phyloP scores from a whole-genome alignment of 2,329 filamentous ascomycete genomes.

The Trichoderma sp. region DNA sequence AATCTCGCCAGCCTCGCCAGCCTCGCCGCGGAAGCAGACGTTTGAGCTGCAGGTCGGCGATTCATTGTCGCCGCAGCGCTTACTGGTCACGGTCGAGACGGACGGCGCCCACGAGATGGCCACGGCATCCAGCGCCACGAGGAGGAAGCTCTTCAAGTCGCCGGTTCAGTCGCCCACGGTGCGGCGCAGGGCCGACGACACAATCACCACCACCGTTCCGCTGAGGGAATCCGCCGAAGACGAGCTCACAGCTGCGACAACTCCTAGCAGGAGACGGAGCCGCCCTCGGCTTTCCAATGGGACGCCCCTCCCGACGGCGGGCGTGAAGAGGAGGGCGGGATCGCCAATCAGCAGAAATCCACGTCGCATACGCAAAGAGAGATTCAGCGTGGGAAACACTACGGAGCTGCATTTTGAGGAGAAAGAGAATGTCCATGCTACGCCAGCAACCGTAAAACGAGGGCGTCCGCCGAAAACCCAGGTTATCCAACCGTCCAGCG shows the following conservation, averaged over 20 bases:
- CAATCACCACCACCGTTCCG: slow-evolving; percentile 51
- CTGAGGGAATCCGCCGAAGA: slow-evolving; percentile 42
- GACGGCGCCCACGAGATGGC: slow-evolving; percentile 28
- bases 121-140: slow-evolving; percentile 32
- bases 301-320: slow-evolving; percentile 47
- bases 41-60: slow-evolving; percentile 56
- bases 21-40: slow-evolving; percentile 53
- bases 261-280: slow-evolving; percentile 42
- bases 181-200: slow-evolving; percentile 37
- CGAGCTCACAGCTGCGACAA: slow-evolving; percentile 32
- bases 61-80: slow-evolving; percentile 48
- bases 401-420: slow-evolving; percentile 26
- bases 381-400: slow-evolving; percentile 29
- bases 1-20: slow-evolving; percentile 30
- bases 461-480: slow-evolving; percentile 32
- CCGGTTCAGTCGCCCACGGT: slow-evolving; percentile 40
- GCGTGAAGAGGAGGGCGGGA: slow-evolving; percentile 44
- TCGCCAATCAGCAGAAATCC: slow-evolving; percentile 42
- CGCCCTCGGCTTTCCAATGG: slow-evolving; percentile 50
- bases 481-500: slow-evolving; percentile 28
- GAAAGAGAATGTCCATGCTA: slow-evolving; percentile 28
- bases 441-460: slow-evolving; percentile 32
- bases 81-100: slow-evolving; percentile 43
- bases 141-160: slow-evolving; percentile 44
- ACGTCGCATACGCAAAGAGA: slow-evolving; percentile 32